Conservation (phyloP, 495 filamentous ascomycete genomes). For the Mytilinidion resinicola region DNA sequence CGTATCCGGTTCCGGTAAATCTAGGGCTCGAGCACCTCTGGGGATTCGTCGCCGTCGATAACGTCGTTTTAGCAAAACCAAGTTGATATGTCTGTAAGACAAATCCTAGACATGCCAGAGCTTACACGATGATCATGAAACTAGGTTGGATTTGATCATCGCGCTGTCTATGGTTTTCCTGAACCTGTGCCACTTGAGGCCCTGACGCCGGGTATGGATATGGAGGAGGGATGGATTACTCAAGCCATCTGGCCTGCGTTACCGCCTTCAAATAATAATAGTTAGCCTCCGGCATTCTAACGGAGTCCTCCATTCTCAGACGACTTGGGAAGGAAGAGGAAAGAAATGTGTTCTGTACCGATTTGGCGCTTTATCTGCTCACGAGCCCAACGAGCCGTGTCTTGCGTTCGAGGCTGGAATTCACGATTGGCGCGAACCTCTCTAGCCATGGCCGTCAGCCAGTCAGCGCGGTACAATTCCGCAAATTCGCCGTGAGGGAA, state of each 20-base stretch:
- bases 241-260: slow-evolving; percentile 3
- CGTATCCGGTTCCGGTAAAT: not conserved
- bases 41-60: not conserved
- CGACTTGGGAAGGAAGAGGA: not conserved
- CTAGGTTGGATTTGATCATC: not conserved
- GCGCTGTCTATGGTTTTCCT: not conserved
- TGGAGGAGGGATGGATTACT: not conserved
- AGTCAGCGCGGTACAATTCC: slow-evolving; percentile 79
- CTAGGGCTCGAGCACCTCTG: not conserved
- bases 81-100: too few species aligned
- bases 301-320: not conserved
- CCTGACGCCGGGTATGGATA: not conserved
- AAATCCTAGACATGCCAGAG: not conserved
- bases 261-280: slow-evolving; percentile 5
- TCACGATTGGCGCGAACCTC: slow-evolving; percentile 81
- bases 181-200: not conserved
- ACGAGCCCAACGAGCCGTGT: slow-evolving; percentile 93
- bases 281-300: not conserved
- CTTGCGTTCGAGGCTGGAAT: slow-evolving; percentile 72
- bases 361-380: slow-evolving; percentile 95
- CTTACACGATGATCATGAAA: not conserved
- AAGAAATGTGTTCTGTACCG: slow-evolving; percentile 29
- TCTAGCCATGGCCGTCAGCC: slow-evolving; percentile 79
- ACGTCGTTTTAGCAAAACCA: too few species aligned
- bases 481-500: slow-evolving; percentile 86